Conservation (phyloP, 345 rosid species). For the Xanthoceras sorbifolium region DNA sequence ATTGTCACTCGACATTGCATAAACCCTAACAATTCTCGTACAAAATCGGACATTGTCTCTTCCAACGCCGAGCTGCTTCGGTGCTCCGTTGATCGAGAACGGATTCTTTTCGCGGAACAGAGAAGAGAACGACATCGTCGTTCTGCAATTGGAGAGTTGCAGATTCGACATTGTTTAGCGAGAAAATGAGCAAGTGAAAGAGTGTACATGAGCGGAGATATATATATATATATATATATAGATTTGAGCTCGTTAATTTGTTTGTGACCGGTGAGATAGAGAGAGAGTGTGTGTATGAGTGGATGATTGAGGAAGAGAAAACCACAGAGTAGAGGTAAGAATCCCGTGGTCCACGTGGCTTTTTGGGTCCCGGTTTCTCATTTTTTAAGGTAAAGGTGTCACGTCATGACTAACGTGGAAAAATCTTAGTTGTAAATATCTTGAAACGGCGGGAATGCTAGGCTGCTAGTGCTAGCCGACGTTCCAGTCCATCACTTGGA, state of each 20-base stretch:
- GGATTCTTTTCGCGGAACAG: constrained; percentile 28
- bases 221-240: no score
- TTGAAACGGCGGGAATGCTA: neutral
- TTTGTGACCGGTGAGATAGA: neutral
- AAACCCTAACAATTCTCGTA: constrained; percentile 30
- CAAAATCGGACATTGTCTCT: constrained; percentile 8
- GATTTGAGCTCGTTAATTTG: neutral
- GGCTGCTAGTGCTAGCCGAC: no score
- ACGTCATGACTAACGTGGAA: constrained; percentile 33
- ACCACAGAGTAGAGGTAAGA: constrained; percentile 28
- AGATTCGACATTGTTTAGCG: constrained; percentile 21
- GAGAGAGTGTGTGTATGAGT: no score
- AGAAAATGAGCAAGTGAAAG: neutral
- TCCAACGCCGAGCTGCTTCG: constrained; percentile 1
- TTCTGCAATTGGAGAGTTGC: constrained; percentile 31
- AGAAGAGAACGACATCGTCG: constrained; percentile 13
- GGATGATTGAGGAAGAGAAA: constrained; percentile 14
- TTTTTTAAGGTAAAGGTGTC: constrained; percentile 4
- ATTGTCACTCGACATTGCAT: constrained; percentile 45
- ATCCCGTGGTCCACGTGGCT: constrained; percentile 47
- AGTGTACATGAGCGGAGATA: neutral
- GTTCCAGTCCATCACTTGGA: no score
- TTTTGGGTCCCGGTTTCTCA: constrained; percentile 15
- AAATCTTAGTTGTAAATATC: neutral
- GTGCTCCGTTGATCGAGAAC: constrained; percentile 31